phyloP scores from a whole-genome alignment of 176 grass and related monocot genomes.

The Carex pumila region DNA sequence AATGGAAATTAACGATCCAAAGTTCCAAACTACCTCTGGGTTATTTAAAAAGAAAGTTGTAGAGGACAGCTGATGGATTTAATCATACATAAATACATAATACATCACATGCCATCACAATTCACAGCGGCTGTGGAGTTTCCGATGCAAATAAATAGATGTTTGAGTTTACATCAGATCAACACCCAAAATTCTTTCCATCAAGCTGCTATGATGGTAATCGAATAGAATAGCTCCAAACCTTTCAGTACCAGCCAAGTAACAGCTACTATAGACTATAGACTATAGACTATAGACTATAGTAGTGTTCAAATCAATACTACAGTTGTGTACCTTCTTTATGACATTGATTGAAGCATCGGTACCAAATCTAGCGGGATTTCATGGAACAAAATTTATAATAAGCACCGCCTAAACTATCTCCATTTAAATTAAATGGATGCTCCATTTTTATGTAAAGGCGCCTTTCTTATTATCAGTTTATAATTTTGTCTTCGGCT shows the following conservation, averaged over 20 bases:
- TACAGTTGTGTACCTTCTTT: constrained; percentile 19
- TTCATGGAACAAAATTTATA: constrained; percentile 3
- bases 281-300: too few relatives aligned
- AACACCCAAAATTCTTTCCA: constrained; percentile 7
- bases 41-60: not conserved
- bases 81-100: not conserved
- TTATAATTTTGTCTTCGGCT: not conserved
- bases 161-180: not conserved
- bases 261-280: not conserved
- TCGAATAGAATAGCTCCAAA: not conserved
- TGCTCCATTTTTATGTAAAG: not conserved
- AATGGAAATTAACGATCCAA: not conserved
- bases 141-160: not conserved
- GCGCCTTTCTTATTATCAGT: not conserved
- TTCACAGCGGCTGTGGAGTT: not conserved
- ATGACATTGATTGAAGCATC: constrained; percentile 18
- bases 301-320: constrained; percentile 19
- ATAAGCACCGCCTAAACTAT: not conserved
- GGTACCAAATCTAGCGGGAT: constrained; percentile 22
- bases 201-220: constrained; percentile 18
- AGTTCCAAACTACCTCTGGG: not conserved
- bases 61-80: not conserved
- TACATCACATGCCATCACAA: not conserved
- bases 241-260: not conserved
- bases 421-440: not conserved